Conservation (phyloP, 2,329 filamentous ascomycete species). For the Pestalotiopsis sp. region DNA sequence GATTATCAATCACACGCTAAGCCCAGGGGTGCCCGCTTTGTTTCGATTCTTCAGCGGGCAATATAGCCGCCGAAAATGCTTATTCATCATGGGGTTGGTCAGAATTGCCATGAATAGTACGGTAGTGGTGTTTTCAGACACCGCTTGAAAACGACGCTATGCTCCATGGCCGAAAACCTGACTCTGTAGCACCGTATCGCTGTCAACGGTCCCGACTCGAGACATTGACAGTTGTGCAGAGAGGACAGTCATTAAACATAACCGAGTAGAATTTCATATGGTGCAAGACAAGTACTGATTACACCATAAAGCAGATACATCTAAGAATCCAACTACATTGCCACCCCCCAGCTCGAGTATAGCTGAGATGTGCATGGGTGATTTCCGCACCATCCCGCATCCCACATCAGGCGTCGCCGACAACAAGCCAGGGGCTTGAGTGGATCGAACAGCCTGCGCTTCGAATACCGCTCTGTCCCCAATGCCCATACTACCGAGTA, state of each 20-base stretch:
- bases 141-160: not conserved
- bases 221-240: no score
- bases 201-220: no score
- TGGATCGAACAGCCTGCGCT: not conserved
- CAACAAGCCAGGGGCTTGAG: not conserved
- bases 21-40: not conserved
- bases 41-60: not conserved
- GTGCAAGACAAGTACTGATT: no score
- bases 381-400: not conserved
- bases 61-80: not conserved
- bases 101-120: not conserved
- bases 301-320: no score
- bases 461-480: no score
- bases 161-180: no score
- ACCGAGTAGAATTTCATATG: no score
- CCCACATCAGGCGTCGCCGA: not conserved
- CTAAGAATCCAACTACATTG: no score
- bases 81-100: not conserved
- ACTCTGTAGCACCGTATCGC: no score
- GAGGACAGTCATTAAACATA: no score
- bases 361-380: not conserved
- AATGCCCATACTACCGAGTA: not conserved
- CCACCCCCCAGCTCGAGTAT: not conserved
- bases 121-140: not conserved
- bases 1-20: not conserved